Base-by-base conservation (phyloP, 768 basidiomycete species). In the Mycena haematopus region DNA sequence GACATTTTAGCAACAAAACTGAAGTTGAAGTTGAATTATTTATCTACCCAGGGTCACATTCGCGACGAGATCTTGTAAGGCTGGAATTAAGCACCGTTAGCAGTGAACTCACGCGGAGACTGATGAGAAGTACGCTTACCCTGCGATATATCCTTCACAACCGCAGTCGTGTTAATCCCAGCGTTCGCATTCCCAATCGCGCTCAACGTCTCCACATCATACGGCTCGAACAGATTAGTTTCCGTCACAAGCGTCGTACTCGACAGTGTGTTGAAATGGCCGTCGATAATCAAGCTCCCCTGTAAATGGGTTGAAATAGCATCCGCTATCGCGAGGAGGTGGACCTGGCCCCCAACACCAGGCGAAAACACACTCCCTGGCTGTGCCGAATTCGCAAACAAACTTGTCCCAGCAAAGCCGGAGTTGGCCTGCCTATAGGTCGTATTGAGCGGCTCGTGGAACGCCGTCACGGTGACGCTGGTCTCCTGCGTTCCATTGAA, bases 11-110 rank as follows among this genome's bases (percentile, higher is more conserved):
- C 14, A 35, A 9, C 21, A 7, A 2, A n/a, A 2, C 19, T 17
- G 8, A 47, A 21, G 2, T 35, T 17, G 1, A 42, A 38, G 9
- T 24, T 35, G n/a, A 25, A 27, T 3, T 5, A 21, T 17, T 19
- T n/a, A 38, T 38, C 44, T n/a, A 60, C 59, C 46, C 2, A 59
- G 57, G 13, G 63, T 59, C 11, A 22, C 57, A 36, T 64, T 64
- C n/a, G 52, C 63, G 0, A 64, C 46, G 19, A 64, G 52, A 14
- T 59, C 35, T 7, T 46, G 31, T n/a, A 56, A 22, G 22, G 51
- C 63, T 49, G 7, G 14, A 50, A 25, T 35, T 14, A 27, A 9
- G n/a, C 45, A 24, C 13, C 27, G 15, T 8, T 17, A 17, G 25
- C 25, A 3, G 13, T 29, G 17, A 42, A 19, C 6, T 15, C 5